Conservation (phyloP, 2,329 filamentous ascomycete genomes). For the Sclerotiophoma versabilis region DNA sequence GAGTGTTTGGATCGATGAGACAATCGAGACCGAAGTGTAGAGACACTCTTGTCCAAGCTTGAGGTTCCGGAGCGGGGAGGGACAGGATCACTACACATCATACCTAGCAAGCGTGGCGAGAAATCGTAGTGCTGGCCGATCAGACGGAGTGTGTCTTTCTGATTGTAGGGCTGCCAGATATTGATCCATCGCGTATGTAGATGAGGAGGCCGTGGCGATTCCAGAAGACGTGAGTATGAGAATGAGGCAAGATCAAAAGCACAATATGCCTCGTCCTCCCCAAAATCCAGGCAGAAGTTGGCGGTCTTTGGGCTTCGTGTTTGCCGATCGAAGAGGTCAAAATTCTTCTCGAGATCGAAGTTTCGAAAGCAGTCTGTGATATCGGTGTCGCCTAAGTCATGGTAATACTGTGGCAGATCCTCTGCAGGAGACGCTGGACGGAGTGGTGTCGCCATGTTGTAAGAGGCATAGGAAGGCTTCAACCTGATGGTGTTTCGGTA, state of each 20-base stretch:
- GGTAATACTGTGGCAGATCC: constrained; percentile 46
- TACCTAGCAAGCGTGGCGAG: constrained; percentile 68
- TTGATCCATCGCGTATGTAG: constrained; percentile 76
- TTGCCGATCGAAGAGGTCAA: constrained; percentile 53
- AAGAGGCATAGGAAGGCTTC: neutral
- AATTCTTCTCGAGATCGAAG: constrained; percentile 61
- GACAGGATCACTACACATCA: constrained; percentile 67
- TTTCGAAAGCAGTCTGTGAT: constrained; percentile 56
- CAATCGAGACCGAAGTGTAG: constrained; percentile 39
- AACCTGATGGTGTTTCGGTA: neutral
- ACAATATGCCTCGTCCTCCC: constrained; percentile 61
- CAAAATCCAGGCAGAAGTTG: constrained; percentile 73
- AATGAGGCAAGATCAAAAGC: constrained; percentile 60
- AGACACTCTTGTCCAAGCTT: constrained; percentile 38
- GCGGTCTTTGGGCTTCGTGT: constrained; percentile 52
- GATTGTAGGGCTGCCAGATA: constrained; percentile 71
- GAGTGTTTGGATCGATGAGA: constrained; percentile 37
- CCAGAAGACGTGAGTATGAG: constrained; percentile 51
- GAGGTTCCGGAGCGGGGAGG: constrained; percentile 30
- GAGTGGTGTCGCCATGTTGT: constrained; percentile 37
- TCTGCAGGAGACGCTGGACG: constrained; percentile 37
- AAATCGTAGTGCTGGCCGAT: constrained; percentile 71
- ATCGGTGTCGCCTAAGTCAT: constrained; percentile 42
- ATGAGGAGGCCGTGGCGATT: constrained; percentile 54
- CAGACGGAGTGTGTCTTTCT: constrained; percentile 62